Evolutionary conservation across 768 basidiomycete genomes (phyloP), one percentile per base, ranked within the genome.

Genomic region (Phylloporus scabripes): DNA sequence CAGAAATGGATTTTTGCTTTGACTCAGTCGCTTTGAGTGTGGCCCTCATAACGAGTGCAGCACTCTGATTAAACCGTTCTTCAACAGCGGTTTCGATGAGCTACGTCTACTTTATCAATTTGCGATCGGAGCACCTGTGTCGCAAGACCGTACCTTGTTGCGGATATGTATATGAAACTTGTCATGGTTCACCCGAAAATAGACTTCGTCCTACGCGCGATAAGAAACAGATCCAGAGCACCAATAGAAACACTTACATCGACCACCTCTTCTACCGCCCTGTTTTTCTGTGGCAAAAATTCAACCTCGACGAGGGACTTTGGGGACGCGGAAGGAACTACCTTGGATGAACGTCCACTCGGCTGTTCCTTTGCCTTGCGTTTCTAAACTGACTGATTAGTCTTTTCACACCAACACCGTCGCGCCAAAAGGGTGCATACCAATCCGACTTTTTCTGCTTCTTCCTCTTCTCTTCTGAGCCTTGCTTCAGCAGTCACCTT

Each of bases 101-200:
- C 92, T 94, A 64, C 38, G 33, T 44, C 37, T 39, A 32, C 23
- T 46, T 48, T 41, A 59, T 56, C 50, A 56, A 54, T 26, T 43
- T 24, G 18, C 42, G 54, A 49, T 42, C 34, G 32, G 34, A 28
- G 10, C 9, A 14, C 20, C 7, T 14, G 14, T 17, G 48, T 43
- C 37, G 40, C 15, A 10, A 20, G 42, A 56, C 58, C 80, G 7
- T 56, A 91, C 92, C 61, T 83, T 75, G 69, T 96, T 95, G 37
- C 95, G 85, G 45, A 96, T 81, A 58, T 90, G 83, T 28, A 91
- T 73, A 56, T 87, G 83, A 67, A 93, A 95, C 58, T 81, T 86
- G 57, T 92, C 85, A 62, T 84, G 88, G 70, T 97, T 97, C 42
- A 97, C 78, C 42, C 89, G 81, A 62, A 96, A 88, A 66, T 83